Evolutionary conservation across 306 rosid genomes (phyloP), one percentile per base, ranked within the genome.

Genomic region (Trifolium dubium): DNA sequence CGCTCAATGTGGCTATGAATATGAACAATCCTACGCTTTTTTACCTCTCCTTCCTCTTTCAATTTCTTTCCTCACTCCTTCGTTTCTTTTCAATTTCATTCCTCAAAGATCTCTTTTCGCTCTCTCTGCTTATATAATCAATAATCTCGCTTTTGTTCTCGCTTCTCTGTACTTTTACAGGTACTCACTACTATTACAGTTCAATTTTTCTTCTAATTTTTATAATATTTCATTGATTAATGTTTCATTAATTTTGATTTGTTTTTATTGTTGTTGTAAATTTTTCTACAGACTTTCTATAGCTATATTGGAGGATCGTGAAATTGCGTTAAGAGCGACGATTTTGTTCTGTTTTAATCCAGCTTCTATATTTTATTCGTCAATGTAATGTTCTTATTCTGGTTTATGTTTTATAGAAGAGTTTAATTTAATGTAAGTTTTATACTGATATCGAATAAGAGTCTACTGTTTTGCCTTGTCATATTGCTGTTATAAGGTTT

Each of bases 271-370:
- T 62, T 82, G 63, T 13, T 76, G 37, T 11, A 49, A 74, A 67
- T 74, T 23, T 23, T 23, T 59, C 15, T 30, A 69, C 87, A 89
- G 92, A 86, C 89, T 94, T 70, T 94, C 98, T 59, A 66, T 79
- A 19, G 37, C 76, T 18, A 58, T 91, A 75, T 84, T 94, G 86
- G 85, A 87, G 83, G 89, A 89, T 41, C 82, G 66, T 50, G 86
- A 87, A 55, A 83, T 77, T 8, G 92, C 98, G 4, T 47, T 87
- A 15, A 84, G 91, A 43, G 97, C 97, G 79, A 83, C 97, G 1
- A n/a, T 94, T 59, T 77, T 94, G 79, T 94, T 91, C 84, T 94
- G 98, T 88, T 91, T 94, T 84, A 94, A 94, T 60, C 98, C 97
- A 8, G 98, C 98, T 44, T 91, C 94, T 12, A 80, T 91, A 55